Base-by-base conservation (phyloP, 768 basidiomycete species). In the Kwoniella dendrophila region DNA sequence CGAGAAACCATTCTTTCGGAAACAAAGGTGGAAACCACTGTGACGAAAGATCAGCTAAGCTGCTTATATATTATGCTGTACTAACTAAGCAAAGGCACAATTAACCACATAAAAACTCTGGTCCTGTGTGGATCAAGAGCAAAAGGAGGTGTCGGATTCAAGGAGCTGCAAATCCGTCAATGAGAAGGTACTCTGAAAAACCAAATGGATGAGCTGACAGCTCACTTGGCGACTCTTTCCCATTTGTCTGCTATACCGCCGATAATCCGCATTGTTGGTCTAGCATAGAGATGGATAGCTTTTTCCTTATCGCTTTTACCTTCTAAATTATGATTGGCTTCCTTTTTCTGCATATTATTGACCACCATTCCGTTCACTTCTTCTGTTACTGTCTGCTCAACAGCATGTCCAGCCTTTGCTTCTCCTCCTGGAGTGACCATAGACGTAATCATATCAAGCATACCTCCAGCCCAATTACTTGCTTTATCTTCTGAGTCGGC, bases 61-160 rank as follows among this genome's bases (percentile, higher is more conserved):
- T 8, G 8, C 7, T 7, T 59, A 30, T 63, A 60, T 36, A 6
- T 24, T 26, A 48, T 26, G 51, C 32, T 20, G 36, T 6, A 59
- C 56, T 49, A 24, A 61, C 63, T 26, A 1, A 80, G 63, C 2
- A 79, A n/a, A 14, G 79, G 76, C 2, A 73, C 51, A 22, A 81
- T 43, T 7, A 80, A 64, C 12, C 24, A 34, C n/a, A 57, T 72
- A 2, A 78, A 78, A 16, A 82, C 67, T 20, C 74, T 66, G 8
- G 73, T 59, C 12, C 79, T 77, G 32, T 76, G 73, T 12, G 67
- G 34, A 29, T 69, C 34, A 16, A 36, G 59, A 33, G 65, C 59
- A 63, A 81, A 82, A 2, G 82, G 82, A 34, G 76, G 72, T 10
- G 77, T 79, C 6, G 82, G 81, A 8, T 78, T 76, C 12, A 83